Percentiles rank a stretch among this genome's conserved stretches.
phyloP scores from a whole-genome alignment of 2,329 filamentous ascomycete genomes.

The Endothia cerciana region DNA sequence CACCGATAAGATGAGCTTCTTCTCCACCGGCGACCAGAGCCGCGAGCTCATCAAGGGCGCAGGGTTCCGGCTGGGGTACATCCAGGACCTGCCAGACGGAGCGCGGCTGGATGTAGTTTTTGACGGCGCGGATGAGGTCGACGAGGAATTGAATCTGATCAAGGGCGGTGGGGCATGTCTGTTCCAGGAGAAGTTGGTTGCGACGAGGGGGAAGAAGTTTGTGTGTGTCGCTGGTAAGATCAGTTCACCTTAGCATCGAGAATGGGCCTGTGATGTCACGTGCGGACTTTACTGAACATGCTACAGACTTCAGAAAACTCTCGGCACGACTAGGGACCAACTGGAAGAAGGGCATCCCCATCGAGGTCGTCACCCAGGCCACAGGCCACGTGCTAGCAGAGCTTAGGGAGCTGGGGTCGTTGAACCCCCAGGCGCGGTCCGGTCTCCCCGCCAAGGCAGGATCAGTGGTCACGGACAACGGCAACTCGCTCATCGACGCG shows the following conservation, averaged over 20 bases:
- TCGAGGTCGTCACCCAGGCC: conserved; percentile 89
- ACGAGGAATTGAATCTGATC: conserved; percentile 92
- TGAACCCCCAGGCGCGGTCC: conserved; percentile 71
- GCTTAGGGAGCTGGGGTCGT: conserved; percentile 73
- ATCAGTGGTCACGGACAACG: conserved; percentile 79
- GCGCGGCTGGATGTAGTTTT: conserved; percentile 83
- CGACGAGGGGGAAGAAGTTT: conserved; percentile 80
- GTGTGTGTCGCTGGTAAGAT: conserved; percentile 78
- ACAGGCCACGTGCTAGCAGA: conserved; percentile 76
- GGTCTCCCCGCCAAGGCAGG: conserved; percentile 79
- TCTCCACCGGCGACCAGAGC: conserved; percentile 91
- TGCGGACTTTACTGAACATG: background rate
- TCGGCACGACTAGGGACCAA: conserved; percentile 72
- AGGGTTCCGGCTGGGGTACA: conserved; percentile 75
- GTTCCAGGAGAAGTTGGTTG: conserved; percentile 97
- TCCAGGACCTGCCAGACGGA: conserved; percentile 68
- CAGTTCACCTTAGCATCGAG: too few species aligned
- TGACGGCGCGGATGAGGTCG: conserved; percentile 96
- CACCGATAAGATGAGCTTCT: conserved; percentile 73
- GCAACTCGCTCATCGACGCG: conserved; percentile 89
- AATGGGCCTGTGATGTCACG: too few species aligned
- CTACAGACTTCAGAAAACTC: conserved; percentile 84
- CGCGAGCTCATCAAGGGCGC: conserved; percentile 82
- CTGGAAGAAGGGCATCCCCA: conserved; percentile 85
- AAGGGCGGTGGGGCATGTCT: conserved; percentile 97